phyloP scores from a whole-genome alignment of 2,329 filamentous ascomycete species.

The Cordyceps javanica region DNA sequence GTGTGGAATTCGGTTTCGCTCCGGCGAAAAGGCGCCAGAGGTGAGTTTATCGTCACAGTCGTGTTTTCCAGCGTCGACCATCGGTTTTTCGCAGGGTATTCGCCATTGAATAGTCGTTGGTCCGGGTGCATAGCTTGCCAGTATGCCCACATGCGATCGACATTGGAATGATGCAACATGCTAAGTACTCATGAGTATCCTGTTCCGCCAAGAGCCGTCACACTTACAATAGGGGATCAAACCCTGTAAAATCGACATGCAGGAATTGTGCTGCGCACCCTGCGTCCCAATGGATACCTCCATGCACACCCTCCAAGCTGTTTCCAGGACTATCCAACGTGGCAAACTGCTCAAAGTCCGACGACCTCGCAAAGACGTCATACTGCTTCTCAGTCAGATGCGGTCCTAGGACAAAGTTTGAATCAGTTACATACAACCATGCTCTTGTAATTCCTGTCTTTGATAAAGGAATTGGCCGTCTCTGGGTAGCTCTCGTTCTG shows the following conservation, averaged over 20 bases:
- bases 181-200: slow-evolving; percentile 14
- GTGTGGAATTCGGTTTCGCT: slow-evolving; percentile 36
- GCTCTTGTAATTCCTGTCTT: slow-evolving; percentile 29
- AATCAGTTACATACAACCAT: slow-evolving; percentile 31
- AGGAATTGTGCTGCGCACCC: slow-evolving; percentile 37
- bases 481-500: slow-evolving; percentile 31
- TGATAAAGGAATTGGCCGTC: slow-evolving; percentile 31
- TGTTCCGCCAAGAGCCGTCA: background rate
- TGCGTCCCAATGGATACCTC: slow-evolving; percentile 35
- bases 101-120: slow-evolving; percentile 27
- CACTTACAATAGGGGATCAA: slow-evolving; percentile 39
- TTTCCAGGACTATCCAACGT: slow-evolving; percentile 28
- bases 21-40: slow-evolving; percentile 45
- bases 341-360: slow-evolving; percentile 29
- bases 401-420: background rate
- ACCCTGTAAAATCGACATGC: slow-evolving; percentile 33
- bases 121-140: slow-evolving; percentile 39
- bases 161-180: slow-evolving; percentile 48
- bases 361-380: slow-evolving; percentile 32
- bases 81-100: slow-evolving; percentile 28
- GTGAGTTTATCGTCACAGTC: slow-evolving; percentile 36
- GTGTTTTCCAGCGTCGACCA: slow-evolving; percentile 37
- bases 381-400: slow-evolving; percentile 28
- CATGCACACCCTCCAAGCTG: slow-evolving; percentile 39
- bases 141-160: slow-evolving; percentile 59